These are phyloP conservation scores for Turnera subulata DNA, from an alignment of 345 rosid genomes.

Conservation along the genomic window DNA sequence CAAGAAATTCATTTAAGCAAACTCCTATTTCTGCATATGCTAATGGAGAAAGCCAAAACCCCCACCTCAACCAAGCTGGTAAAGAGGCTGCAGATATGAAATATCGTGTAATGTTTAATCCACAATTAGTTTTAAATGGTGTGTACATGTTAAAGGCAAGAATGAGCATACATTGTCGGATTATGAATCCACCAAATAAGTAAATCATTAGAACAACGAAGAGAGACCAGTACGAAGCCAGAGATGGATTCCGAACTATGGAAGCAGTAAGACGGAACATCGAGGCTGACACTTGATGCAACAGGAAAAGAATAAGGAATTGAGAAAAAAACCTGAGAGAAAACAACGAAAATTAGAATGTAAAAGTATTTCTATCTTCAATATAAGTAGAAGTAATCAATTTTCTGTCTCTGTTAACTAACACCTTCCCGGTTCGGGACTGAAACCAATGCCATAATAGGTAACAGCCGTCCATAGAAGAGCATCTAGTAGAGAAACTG, in stretches of 20 bases:
- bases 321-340: slow-evolving; percentile 41
- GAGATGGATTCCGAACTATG: slow-evolving; percentile 24
- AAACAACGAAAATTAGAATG: background rate
- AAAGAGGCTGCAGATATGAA: slow-evolving; percentile 35
- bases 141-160: too few relatives aligned
- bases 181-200: slow-evolving; percentile 46
- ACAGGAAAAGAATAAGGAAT: slow-evolving; percentile 36
- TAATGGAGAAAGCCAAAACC: slow-evolving; percentile 50
- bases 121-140: too few relatives aligned
- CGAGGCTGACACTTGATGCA: slow-evolving; percentile 42
- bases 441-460: slow-evolving; percentile 47
- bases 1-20: slow-evolving; percentile 46
- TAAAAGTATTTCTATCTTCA: too few relatives aligned
- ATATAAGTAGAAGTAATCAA: too few relatives aligned
- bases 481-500: slow-evolving; percentile 42
- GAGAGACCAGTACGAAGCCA: slow-evolving; percentile 25
- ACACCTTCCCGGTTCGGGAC: slow-evolving; percentile 48
- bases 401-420: too few relatives aligned
- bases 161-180: slow-evolving; percentile 35
- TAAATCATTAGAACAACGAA: slow-evolving; percentile 18
- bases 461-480: slow-evolving; percentile 49
- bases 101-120: too few relatives aligned
- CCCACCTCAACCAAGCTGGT: slow-evolving; percentile 46
- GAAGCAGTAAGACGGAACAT: slow-evolving; percentile 46
- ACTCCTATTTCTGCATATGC: slow-evolving; percentile 43